Conservation (phyloP, 495 filamentous ascomycete genomes). For the Podospora pseudoanserina region DNA sequence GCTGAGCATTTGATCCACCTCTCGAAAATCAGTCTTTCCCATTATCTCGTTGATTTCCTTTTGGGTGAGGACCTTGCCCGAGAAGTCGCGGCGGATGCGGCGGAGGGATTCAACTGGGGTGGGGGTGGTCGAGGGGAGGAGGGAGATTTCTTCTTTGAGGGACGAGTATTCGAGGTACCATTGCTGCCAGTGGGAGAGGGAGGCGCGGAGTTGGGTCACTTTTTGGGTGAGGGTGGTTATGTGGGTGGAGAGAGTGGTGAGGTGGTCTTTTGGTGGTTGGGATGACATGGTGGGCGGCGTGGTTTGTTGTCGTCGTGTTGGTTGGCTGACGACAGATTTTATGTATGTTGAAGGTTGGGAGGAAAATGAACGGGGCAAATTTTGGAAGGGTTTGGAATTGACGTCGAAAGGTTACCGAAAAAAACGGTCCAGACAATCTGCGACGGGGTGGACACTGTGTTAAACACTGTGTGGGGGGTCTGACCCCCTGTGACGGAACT, state of each 20-base stretch:
- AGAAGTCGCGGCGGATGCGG: conserved; percentile 39
- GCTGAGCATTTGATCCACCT: conserved; percentile 59
- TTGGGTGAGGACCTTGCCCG: conserved; percentile 42
- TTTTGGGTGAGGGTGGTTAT: conserved; percentile 71
- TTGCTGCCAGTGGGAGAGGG: conserved; percentile 80
- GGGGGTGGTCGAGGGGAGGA: conserved; percentile 32
- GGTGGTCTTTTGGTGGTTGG: conserved; percentile 39
- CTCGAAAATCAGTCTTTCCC: conserved; percentile 48
- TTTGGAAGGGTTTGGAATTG: too few relatives aligned
- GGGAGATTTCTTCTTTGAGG: conserved; percentile 74
- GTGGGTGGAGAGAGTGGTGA: conserved; percentile 68
- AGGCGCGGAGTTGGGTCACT: conserved; percentile 66
- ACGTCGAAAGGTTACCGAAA: too few relatives aligned
- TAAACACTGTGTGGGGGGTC: too few relatives aligned
- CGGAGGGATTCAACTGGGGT: conserved; percentile 51
- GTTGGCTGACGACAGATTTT: too few relatives aligned
- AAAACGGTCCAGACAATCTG: too few relatives aligned
- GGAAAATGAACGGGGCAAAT: too few relatives aligned
- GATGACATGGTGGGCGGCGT: too few relatives aligned
- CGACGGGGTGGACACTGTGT: too few relatives aligned
- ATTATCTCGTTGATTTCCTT: conserved; percentile 64
- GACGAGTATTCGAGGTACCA: conserved; percentile 90
- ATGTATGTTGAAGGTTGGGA: too few relatives aligned
- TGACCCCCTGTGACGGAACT: too few relatives aligned
- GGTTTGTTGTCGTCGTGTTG: too few relatives aligned